phyloP scores from a whole-genome alignment of 768 basidiomycete genomes.

The Dictyophora rubrovolvata region DNA sequence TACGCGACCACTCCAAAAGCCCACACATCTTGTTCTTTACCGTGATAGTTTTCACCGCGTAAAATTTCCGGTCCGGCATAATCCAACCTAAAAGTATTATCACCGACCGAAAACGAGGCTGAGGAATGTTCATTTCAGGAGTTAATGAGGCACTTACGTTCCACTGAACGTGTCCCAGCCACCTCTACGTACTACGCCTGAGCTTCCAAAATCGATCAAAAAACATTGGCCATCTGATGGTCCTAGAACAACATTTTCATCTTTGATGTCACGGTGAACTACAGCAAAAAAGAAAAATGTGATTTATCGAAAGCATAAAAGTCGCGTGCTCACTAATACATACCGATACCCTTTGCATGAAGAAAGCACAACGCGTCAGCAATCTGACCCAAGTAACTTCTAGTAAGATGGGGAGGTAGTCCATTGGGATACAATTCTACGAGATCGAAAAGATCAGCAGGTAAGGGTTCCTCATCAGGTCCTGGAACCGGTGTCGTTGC shows the following conservation, averaged over 20 bases:
- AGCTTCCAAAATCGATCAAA: conserved; percentile 95
- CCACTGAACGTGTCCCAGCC: conserved; percentile 92
- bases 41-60: conserved; percentile 87
- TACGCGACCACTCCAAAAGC: conserved; percentile 96
- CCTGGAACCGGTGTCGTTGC: conserved; percentile 53
- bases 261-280: conserved; percentile 98
- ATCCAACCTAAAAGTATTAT: conserved; percentile 46
- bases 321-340: conserved; percentile 17
- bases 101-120: conserved; percentile 12
- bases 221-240: conserved; percentile 67
- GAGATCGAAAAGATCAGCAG: conserved; percentile 87
- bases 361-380: conserved; percentile 85
- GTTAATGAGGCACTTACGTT: conserved; percentile 49
- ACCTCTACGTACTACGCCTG: conserved; percentile 68
- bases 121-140: neutral
- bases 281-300: neutral
- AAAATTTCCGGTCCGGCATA: conserved; percentile 97
- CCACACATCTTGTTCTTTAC: conserved; percentile 98
- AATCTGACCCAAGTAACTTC: conserved; percentile 87
- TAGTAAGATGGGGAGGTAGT: conserved; percentile 59
- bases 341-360: conserved; percentile 86
- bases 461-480: conserved; percentile 43
- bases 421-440: conserved; percentile 87
- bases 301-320: conserved; percentile 7
- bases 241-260: conserved; percentile 88